Conservation (phyloP, 768 basidiomycete species). For the Lentinula lateritia region DNA sequence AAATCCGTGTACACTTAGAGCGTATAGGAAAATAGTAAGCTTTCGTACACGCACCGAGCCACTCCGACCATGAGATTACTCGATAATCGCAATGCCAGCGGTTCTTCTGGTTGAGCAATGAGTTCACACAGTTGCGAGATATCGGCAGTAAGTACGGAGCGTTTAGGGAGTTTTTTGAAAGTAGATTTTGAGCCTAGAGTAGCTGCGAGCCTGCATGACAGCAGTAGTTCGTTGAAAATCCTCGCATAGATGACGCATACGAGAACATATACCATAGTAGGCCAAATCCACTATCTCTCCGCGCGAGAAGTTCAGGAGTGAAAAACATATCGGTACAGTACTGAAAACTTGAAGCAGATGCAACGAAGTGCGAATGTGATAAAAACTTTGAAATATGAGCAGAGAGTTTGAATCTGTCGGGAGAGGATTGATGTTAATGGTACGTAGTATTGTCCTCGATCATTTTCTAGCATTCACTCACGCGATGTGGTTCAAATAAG, state of each 20-base stretch:
- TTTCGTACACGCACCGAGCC: constrained; percentile 51
- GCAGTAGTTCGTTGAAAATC: background rate
- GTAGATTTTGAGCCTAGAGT: constrained; percentile 86
- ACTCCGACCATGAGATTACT: constrained; percentile 89
- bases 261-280: constrained; percentile 60
- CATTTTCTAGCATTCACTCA: background rate
- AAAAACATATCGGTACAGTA: constrained; percentile 72
- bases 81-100: constrained; percentile 79
- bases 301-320: constrained; percentile 72
- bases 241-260: background rate
- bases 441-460: no score
- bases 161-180: constrained; percentile 77
- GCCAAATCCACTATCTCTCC: constrained; percentile 83
- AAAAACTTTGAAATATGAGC: background rate
- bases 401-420: background rate
- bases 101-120: constrained; percentile 79
- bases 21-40: background rate
- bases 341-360: background rate
- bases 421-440: no score
- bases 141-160: constrained; percentile 81
- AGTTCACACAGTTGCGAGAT: constrained; percentile 76
- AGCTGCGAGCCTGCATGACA: constrained; percentile 70
- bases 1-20: background rate
- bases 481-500: background rate
- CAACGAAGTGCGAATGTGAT: background rate